Evolutionary conservation across 2,329 filamentous ascomycete species (phyloP).

Genomic region (Sarocladiaceae sp.): DNA sequence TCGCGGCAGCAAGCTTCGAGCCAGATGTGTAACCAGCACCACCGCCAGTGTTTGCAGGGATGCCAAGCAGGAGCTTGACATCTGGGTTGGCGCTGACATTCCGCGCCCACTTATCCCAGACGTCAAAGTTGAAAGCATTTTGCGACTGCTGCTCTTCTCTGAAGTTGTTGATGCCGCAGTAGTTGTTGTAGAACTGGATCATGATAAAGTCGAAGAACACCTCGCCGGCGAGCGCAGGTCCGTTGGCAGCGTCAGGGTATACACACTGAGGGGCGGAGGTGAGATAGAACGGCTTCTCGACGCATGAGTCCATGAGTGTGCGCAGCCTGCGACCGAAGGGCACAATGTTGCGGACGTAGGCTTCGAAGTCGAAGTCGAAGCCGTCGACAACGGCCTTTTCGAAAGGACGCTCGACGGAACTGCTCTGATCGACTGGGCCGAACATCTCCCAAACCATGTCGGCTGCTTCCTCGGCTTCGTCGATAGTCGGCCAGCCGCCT

Average conservation of each 20-base stretch:
- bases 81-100: slow-evolving; percentile 48
- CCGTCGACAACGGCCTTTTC: slow-evolving; percentile 61
- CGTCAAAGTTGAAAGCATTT: slow-evolving; percentile 53
- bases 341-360: slow-evolving; percentile 50
- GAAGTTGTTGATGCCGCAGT: slow-evolving; percentile 53
- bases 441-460: slow-evolving; percentile 65
- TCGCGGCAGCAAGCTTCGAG: slow-evolving; percentile 38
- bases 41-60: slow-evolving; percentile 49
- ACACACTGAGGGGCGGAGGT: slow-evolving; percentile 63
- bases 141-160: slow-evolving; percentile 34
- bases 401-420: slow-evolving; percentile 55
- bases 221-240: slow-evolving; percentile 47
- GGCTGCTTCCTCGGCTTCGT: slow-evolving; percentile 49
- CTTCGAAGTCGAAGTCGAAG: slow-evolving; percentile 73
- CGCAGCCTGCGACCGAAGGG: slow-evolving; percentile 55
- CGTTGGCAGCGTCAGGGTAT: slow-evolving; percentile 55
- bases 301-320: slow-evolving; percentile 38
- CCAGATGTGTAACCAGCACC: slow-evolving; percentile 50
- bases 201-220: slow-evolving; percentile 55
- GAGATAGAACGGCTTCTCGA: slow-evolving; percentile 52
- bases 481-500: slow-evolving; percentile 52
- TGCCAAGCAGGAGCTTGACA: slow-evolving; percentile 56
- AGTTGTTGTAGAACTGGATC: slow-evolving; percentile 66
- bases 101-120: slow-evolving; percentile 62
- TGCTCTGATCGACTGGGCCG: slow-evolving; percentile 45